Evolutionary conservation across 2,329 filamentous ascomycete species (phyloP).

Genomic region (Emericellopsis atlantica): DNA sequence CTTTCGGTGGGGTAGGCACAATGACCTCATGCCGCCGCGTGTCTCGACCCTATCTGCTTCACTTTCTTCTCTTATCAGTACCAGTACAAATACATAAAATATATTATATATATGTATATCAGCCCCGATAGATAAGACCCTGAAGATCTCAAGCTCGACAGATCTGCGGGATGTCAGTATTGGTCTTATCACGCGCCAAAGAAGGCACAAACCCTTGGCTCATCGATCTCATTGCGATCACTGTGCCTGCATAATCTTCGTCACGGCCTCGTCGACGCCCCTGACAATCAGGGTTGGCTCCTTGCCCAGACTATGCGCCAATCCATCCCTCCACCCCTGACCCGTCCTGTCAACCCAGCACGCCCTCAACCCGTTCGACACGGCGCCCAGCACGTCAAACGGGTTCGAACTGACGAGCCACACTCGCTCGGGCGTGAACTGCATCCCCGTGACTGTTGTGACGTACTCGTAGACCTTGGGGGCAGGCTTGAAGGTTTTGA

Average conservation of each 20-base stretch:
- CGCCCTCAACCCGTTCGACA: constrained; percentile 45
- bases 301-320: constrained; percentile 31
- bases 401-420: constrained; percentile 64
- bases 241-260: too few species aligned
- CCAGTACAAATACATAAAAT: too few species aligned
- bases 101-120: too few species aligned
- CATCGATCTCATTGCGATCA: too few species aligned
- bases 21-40: background rate
- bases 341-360: constrained; percentile 55
- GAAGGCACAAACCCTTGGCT: too few species aligned
- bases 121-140: too few species aligned
- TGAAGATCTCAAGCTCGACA: too few species aligned
- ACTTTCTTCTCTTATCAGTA: too few species aligned
- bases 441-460: constrained; percentile 32
- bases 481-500: constrained; percentile 49
- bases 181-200: too few species aligned
- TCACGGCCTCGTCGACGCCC: constrained; percentile 44
- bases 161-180: too few species aligned
- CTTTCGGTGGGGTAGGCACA: background rate
- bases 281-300: constrained; percentile 40
- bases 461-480: constrained; percentile 49
- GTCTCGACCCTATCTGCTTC: too few species aligned
- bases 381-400: constrained; percentile 59
- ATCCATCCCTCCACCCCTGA: constrained; percentile 51
- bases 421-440: constrained; percentile 31